phyloP scores from a whole-genome alignment of 441 rosid genomes.

The Eutrema salsugineum region DNA sequence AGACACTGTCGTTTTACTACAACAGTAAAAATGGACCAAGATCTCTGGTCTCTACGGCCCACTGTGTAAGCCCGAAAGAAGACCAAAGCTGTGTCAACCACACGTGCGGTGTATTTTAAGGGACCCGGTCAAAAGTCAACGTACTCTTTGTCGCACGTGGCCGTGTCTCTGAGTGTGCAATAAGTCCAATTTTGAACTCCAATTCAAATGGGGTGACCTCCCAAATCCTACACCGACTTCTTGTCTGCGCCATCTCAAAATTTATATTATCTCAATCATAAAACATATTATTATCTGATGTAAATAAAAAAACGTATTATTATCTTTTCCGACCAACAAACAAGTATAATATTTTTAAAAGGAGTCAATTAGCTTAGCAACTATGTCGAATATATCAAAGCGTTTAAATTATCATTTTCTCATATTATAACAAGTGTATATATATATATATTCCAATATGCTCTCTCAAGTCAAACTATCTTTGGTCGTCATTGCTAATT shows the following conservation, averaged over 20 bases:
- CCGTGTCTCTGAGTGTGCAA: constrained; percentile 2
- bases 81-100: constrained; percentile 31
- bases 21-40: not conserved
- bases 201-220: not conserved
- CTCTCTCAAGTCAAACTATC: not conserved
- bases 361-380: too few relatives aligned
- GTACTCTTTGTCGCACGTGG: constrained; percentile 38
- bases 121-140: constrained; percentile 32
- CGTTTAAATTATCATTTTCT: too few relatives aligned
- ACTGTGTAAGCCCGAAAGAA: constrained; percentile 21
- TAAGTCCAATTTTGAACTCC: not conserved
- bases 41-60: constrained; percentile 23
- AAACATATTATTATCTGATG: not conserved
- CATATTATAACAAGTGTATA: not conserved
- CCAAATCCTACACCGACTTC: constrained; percentile 13
- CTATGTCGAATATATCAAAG: too few relatives aligned
- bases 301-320: not conserved
- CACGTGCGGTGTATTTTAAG: constrained; percentile 48
- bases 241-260: not conserved
- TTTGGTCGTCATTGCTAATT: not conserved
- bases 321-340: not conserved
- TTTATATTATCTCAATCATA: not conserved
- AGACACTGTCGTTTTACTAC: not conserved
- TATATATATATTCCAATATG: not conserved
- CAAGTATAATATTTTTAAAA: too few relatives aligned